Conservation (phyloP, 257 asterid species). For the Salvia hispanica region DNA sequence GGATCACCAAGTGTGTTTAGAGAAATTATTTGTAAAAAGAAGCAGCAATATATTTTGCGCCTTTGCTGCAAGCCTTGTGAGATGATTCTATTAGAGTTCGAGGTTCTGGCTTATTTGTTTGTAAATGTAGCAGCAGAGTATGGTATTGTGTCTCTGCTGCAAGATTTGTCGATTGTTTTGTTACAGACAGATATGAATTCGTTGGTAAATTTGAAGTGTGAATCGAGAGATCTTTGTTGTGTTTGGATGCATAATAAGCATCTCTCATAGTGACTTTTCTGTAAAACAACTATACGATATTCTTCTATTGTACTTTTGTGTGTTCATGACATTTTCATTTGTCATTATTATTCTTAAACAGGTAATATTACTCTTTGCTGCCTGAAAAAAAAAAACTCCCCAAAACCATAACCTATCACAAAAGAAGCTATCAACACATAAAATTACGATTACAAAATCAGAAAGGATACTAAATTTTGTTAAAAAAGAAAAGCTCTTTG, state of each 20-base stretch:
- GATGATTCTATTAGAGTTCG: neutral
- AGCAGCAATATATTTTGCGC: conserved; percentile 14
- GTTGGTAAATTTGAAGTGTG: neutral
- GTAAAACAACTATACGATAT: conserved; percentile 22
- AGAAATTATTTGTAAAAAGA: conserved; percentile 22
- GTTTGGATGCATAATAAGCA: conserved; percentile 22
- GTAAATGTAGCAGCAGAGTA: conserved; percentile 4
- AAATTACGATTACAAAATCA: neutral
- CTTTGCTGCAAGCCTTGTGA: conserved; percentile 15
- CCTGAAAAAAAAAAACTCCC: neutral
- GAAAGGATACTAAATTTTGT: neutral
- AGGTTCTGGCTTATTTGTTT: conserved; percentile 1
- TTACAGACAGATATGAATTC: neutral
- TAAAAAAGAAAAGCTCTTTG: neutral
- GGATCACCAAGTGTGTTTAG: conserved; percentile 23
- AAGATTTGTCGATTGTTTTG: neutral
- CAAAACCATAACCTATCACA: neutral
- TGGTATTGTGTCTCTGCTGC: conserved; percentile 1
- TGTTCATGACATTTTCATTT: neutral
- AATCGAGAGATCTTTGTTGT: neutral
- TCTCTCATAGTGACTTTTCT: neutral
- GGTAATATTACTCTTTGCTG: neutral
- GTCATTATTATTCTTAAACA: neutral
- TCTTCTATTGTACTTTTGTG: neutral
- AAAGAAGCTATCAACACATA: neutral